A percentile compares a stretch with the other conserved stretches of the same genome.
These are phyloP conservation scores for Solanum microdontum DNA, from an alignment of 257 asterid species.

Conservation along the genomic window DNA sequence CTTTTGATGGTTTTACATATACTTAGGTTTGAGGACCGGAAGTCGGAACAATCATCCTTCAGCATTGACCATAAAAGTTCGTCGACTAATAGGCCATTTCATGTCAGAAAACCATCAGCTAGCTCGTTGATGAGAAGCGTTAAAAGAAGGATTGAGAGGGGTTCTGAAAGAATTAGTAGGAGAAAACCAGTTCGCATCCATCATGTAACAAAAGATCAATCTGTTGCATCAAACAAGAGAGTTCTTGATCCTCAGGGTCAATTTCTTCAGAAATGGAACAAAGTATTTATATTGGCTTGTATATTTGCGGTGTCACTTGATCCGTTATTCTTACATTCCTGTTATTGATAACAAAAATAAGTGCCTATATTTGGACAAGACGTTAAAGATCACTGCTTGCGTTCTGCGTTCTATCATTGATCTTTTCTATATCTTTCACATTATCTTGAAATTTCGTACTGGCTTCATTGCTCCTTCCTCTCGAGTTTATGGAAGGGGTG, in stretches of 20 bases:
- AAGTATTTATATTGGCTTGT: constrained; percentile 35
- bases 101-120: constrained; percentile 9
- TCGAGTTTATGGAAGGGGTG: constrained; percentile 58
- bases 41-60: constrained; percentile 17
- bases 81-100: background rate
- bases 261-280: constrained; percentile 48
- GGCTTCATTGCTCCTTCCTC: constrained; percentile 47
- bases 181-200: background rate
- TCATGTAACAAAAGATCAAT: background rate
- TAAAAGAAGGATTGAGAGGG: background rate
- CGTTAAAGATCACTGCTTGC: constrained; percentile 28
- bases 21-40: constrained; percentile 14
- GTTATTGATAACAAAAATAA: constrained; percentile 14
- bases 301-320: constrained; percentile 39
- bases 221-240: background rate
- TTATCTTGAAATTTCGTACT: constrained; percentile 46
- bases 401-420: constrained; percentile 48
- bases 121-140: constrained; percentile 4
- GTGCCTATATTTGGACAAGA: constrained; percentile 35
- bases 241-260: constrained; percentile 43
- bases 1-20: no score
- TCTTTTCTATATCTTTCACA: constrained; percentile 44
- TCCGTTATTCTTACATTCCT: constrained; percentile 62
- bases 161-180: background rate
- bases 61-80: background rate